Evolutionary conservation across 2,329 filamentous ascomycete species (phyloP).

Genomic region (Ophiostoma ips): DNA sequence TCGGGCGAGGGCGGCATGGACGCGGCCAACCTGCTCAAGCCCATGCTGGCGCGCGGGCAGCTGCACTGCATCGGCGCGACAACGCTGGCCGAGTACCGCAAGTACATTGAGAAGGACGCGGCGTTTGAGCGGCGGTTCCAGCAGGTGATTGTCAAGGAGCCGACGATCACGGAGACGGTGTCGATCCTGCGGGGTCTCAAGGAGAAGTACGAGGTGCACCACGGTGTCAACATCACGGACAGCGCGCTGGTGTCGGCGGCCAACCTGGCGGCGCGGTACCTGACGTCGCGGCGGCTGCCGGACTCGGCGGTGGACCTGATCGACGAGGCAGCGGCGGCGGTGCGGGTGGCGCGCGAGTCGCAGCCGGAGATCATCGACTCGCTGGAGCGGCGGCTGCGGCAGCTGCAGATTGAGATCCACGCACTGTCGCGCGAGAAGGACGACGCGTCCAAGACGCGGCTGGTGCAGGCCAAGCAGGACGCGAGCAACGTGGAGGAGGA

Average conservation of each 20-base stretch:
- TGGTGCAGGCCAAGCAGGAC: conserved; percentile 74
- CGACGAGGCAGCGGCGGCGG: conserved; percentile 93
- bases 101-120: conserved; percentile 97
- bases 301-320: conserved; percentile 95
- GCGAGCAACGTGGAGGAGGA: conserved; percentile 93
- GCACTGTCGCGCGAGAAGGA: conserved; percentile 89
- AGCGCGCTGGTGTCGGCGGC: conserved; percentile 83
- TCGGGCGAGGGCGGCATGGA: conserved; percentile 98
- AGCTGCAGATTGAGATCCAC: conserved; percentile 95
- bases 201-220: conserved; percentile 95
- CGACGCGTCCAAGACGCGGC: conserved; percentile 72
- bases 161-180: conserved; percentile 73
- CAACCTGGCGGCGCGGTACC: conserved; percentile 83
- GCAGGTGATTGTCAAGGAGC: conserved; percentile 94
- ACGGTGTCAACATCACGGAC: conserved; percentile 93
- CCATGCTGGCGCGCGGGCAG: conserved; percentile 92
- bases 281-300: conserved; percentile 78
- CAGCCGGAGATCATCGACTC: conserved; percentile 94
- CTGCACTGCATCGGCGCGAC: conserved; percentile 97
- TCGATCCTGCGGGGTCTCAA: conserved; percentile 98
- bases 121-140: conserved; percentile 98
- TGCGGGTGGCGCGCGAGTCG: conserved; percentile 87
- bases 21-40: conserved; percentile 91
- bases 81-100: conserved; percentile 87
- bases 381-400: conserved; percentile 75